Base-by-base conservation (phyloP, 2,329 filamentous ascomycete species). In the Rosellinia necatrix region DNA sequence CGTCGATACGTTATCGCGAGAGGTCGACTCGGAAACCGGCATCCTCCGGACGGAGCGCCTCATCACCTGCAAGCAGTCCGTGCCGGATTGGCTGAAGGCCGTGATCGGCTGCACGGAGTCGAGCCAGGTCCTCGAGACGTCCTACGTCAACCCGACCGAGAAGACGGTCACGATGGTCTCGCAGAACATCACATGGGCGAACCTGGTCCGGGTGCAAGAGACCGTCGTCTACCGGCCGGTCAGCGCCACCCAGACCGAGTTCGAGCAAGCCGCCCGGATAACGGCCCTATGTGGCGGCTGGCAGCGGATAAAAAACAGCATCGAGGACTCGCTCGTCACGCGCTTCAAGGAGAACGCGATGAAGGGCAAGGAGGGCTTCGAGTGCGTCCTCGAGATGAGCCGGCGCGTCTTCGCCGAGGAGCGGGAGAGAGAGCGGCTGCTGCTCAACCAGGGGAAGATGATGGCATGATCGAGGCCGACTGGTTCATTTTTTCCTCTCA, bases 161-260 rank as follows among this genome's bases (percentile, higher is more conserved):
- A 91, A 92, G 76, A 96, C 90, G 62, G 91, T 99, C 70, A 97
- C 92, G 59, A 96, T 99, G 90, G 92, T 92, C 73, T 94, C 90
- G 64, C 91, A 91, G 72, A 99, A 99, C 76, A 80, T 99, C 71
- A 97, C 94, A 6, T 94, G 86, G 84, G 88, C 86, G 61, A 96
- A 97, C 69, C 83, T 99, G 50, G 81, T 97, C 71, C 91, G 84
- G 69, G 92, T 97, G 41, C 90, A 92, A 72, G 94, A 99, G 78
- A 97, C 93, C 15, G 92, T 97, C 61, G 80, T 89, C 53, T 97
- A 97, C 77, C 81, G 82, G 64, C 92, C 91, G 0, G 68, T 79
- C 41, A 71, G 71, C 71, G 68, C 74, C 72, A 74, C 73, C 70
- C 81, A 82, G 72, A 99, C 94, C 2, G 82, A 88, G 61, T 97